phyloP scores from a whole-genome alignment of 495 filamentous ascomycete species.

The Bryoglossum gracile region DNA sequence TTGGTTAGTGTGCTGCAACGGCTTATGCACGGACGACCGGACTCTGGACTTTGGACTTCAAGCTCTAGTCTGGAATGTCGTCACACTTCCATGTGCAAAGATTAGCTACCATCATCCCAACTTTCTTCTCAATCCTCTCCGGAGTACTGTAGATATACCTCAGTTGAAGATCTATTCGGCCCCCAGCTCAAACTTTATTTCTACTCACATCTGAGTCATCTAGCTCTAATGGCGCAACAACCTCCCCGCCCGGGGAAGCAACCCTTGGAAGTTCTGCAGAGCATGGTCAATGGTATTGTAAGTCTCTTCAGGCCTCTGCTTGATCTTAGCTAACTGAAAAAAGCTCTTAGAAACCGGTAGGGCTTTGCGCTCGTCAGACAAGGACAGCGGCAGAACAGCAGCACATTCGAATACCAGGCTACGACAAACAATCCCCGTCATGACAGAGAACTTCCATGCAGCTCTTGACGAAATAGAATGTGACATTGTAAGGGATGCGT shows the following conservation, averaged over 20 bases:
- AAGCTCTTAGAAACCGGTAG: constrained; percentile 47
- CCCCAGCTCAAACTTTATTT: too few species aligned
- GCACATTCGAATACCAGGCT: constrained; percentile 26
- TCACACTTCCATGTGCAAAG: too few species aligned
- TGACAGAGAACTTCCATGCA: constrained; percentile 37
- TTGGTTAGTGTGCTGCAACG: too few species aligned
- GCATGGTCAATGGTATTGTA: constrained; percentile 42
- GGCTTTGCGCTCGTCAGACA: constrained; percentile 33
- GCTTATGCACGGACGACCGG: too few species aligned
- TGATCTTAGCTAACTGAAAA: neutral
- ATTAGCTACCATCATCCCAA: too few species aligned
- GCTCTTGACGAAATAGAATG: constrained; percentile 44
- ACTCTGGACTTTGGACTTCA: too few species aligned
- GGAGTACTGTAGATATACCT: too few species aligned
- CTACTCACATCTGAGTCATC: too few species aligned
- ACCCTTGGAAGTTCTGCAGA: constrained; percentile 36
- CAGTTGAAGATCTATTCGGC: too few species aligned
- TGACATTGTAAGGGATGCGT: constrained; percentile 41
- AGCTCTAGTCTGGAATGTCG: too few species aligned
- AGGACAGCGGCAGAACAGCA: constrained; percentile 31
- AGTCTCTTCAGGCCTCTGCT: constrained; percentile 14
- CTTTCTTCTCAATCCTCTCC: too few species aligned
- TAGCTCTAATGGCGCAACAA: constrained; percentile 33
- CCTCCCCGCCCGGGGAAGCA: constrained; percentile 22
- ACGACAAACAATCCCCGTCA: constrained; percentile 31